Evolutionary conservation across 1,284 basidiomycete genomes (phyloP).

Genomic region (Polyporus tsugae): DNA sequence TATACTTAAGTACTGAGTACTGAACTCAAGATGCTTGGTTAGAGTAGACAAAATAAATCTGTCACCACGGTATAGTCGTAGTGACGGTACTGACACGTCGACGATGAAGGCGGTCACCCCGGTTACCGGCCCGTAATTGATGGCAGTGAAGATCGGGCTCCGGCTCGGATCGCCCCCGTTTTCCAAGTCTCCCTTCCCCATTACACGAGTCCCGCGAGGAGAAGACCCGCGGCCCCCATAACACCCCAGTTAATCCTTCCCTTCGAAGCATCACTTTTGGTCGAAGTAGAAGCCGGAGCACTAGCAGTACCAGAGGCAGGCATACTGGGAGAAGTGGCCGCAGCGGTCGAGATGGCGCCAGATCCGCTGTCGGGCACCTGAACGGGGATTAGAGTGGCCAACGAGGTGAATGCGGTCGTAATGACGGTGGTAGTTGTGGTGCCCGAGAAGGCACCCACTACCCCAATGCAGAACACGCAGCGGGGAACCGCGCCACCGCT

Average conservation of each 20-base stretch:
- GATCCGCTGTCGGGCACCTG: slow-evolving; percentile 3
- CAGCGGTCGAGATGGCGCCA: background rate
- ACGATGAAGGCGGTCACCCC: no score
- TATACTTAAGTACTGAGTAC: no score
- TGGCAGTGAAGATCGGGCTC: no score
- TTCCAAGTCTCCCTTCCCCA: no score
- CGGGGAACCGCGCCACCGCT: background rate
- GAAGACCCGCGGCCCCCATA: background rate
- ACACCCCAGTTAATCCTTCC: background rate
- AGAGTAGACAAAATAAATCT: no score
- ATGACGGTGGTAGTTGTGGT: background rate
- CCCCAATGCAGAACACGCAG: background rate
- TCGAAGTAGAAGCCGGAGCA: background rate
- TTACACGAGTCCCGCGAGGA: background rate
- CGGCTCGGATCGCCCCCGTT: no score
- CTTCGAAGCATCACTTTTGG: background rate
- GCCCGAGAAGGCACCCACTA: background rate
- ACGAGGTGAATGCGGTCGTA: background rate
- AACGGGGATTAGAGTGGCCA: background rate
- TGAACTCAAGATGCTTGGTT: no score
- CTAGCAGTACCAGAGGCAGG: background rate
- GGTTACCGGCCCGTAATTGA: background rate
- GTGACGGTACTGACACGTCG: no score
- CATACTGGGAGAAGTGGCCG: background rate
- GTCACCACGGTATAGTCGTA: no score